A percentile compares a stretch with the other conserved stretches of the same genome.
phyloP scores from a whole-genome alignment of 2,329 filamentous ascomycete genomes.

The Bisporella sp. region DNA sequence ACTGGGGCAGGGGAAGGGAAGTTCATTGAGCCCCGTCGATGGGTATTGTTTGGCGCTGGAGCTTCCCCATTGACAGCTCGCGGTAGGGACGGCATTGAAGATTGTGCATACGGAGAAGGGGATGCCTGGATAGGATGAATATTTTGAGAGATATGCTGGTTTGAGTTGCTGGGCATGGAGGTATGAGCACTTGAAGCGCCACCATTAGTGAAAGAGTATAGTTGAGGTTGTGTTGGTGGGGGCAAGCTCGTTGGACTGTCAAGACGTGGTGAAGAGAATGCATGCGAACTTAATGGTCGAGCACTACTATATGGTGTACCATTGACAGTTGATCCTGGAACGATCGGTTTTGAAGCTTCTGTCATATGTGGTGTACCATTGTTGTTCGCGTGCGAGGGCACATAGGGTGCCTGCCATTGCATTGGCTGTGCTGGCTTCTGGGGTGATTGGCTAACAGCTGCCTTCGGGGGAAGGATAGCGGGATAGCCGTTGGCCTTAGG shows the following conservation, averaged over 20 bases:
- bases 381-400: neutral
- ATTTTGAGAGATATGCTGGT: constrained; percentile 3
- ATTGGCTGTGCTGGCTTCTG: constrained; percentile 6
- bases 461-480: constrained; percentile 2
- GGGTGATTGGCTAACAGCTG: constrained; percentile 9
- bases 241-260: constrained; percentile 27
- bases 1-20: constrained; percentile 24
- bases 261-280: constrained; percentile 26
- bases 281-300: constrained; percentile 20
- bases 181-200: constrained; percentile 7
- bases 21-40: constrained; percentile 20
- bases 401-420: constrained; percentile 1
- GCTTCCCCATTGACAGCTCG: constrained; percentile 11
- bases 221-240: constrained; percentile 20
- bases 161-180: constrained; percentile 2
- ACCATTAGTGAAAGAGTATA: constrained; percentile 22
- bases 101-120: constrained; percentile 5
- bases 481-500: constrained; percentile 15
- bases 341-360: neutral
- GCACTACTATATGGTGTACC: constrained; percentile 8
- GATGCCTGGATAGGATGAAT: constrained; percentile 11
- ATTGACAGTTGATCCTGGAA: neutral
- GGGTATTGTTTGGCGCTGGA: constrained; percentile 10
- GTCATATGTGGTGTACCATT: neutral
- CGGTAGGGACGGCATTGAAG: constrained; percentile 4